Conservation (phyloP, 306 rosid species). For the Rosa chinensis region DNA sequence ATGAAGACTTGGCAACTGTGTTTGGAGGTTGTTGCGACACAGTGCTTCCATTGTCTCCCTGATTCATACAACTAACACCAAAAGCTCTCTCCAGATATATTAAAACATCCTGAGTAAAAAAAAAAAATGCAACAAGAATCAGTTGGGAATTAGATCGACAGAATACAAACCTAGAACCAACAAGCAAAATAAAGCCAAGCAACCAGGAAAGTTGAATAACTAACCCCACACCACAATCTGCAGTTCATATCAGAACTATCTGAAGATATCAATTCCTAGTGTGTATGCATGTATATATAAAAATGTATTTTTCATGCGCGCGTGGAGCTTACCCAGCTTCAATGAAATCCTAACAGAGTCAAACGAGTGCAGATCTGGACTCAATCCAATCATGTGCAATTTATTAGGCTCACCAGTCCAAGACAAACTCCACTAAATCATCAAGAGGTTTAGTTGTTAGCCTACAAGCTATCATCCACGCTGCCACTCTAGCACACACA, state of each 20-base stretch:
- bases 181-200: neutral
- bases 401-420: neutral
- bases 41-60: constrained; percentile 61
- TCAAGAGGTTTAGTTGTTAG: neutral
- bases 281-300: neutral
- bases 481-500: neutral
- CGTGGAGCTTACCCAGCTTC: neutral
- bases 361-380: neutral
- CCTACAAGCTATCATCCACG: neutral
- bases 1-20: constrained; percentile 58
- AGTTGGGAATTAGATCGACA: constrained; percentile 26
- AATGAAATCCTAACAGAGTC: neutral
- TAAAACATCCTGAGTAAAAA: constrained; percentile 72
- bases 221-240: neutral
- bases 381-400: neutral
- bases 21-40: constrained; percentile 60
- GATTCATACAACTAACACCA: constrained; percentile 66
- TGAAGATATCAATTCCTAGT: neutral
- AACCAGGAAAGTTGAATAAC: neutral
- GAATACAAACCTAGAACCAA: constrained; percentile 10
- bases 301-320: neutral
- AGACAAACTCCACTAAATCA: neutral
- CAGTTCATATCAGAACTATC: neutral
- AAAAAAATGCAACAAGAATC: constrained; percentile 7
- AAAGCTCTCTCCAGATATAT: constrained; percentile 80